Evolutionary conservation across 495 filamentous ascomycete species (phyloP).

Genomic region (Aspergillus cristatus): DNA sequence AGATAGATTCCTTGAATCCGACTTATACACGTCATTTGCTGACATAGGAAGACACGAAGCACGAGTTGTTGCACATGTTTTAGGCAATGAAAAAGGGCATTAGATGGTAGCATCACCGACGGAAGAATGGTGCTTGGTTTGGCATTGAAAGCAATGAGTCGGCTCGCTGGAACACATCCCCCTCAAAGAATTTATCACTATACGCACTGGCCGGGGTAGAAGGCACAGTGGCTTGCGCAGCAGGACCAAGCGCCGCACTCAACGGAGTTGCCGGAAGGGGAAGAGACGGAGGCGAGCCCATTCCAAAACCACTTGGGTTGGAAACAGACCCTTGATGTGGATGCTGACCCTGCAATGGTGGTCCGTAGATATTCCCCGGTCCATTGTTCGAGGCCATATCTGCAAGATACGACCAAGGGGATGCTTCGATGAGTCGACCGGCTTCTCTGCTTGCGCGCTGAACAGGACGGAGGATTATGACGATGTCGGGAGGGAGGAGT

Average conservation of each 20-base stretch:
- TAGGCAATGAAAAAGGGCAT: too few relatives aligned
- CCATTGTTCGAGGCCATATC: constrained; percentile 25
- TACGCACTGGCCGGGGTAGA: constrained; percentile 66
- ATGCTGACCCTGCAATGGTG: constrained; percentile 27
- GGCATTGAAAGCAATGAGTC: constrained; percentile 59
- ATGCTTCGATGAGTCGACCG: constrained; percentile 60
- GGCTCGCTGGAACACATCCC: constrained; percentile 66
- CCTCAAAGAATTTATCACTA: constrained; percentile 52
- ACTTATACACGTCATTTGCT: too few relatives aligned
- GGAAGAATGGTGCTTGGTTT: constrained; percentile 34
- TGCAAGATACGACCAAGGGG: constrained; percentile 59
- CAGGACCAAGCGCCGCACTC: constrained; percentile 78
- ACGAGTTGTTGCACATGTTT: too few relatives aligned
- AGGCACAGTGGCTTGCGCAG: constrained; percentile 81
- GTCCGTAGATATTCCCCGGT: constrained; percentile 29
- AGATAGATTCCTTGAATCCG: neutral
- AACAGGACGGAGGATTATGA: constrained; percentile 62
- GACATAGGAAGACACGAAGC: too few relatives aligned
- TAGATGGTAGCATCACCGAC: constrained; percentile 28
- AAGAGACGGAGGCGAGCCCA: constrained; percentile 30
- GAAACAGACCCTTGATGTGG: constrained; percentile 25
- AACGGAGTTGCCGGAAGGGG: constrained; percentile 58
- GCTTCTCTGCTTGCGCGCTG: constrained; percentile 70
- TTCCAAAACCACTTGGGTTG: constrained; percentile 20
- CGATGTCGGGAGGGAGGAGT: constrained; percentile 58